Percentiles rank a stretch among this genome's conserved stretches.
Evolutionary conservation across 2,329 filamentous ascomycete genomes (phyloP).

Genomic region (Huntiella bhutanensis): DNA sequence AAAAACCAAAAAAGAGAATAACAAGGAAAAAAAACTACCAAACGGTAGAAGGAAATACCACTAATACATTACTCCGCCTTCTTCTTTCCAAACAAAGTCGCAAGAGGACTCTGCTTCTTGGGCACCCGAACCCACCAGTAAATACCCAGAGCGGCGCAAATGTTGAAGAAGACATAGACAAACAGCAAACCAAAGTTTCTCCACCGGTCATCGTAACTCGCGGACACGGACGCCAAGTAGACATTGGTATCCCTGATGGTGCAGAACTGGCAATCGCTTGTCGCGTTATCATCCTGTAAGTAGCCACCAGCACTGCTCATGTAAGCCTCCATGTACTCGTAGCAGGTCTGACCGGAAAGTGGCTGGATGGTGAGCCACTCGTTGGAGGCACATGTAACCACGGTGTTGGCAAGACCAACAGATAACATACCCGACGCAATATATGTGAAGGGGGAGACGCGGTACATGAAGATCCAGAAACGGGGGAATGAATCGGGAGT

Average conservation of each 20-base stretch:
- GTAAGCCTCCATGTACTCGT: conserved; percentile 35
- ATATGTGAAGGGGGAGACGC: conserved; percentile 67
- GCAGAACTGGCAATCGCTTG: conserved; percentile 36
- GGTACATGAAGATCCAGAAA: conserved; percentile 78
- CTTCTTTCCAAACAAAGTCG: conserved; percentile 16
- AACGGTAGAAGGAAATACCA: not conserved
- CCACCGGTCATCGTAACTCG: conserved; percentile 42
- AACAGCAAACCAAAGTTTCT: conserved; percentile 48
- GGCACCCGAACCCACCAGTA: conserved; percentile 36
- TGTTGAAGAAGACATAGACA: conserved; percentile 39
- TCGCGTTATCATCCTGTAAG: conserved; percentile 29
- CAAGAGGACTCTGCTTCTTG: conserved; percentile 18
- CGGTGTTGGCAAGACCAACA: conserved; percentile 46
- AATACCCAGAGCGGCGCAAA: conserved; percentile 32
- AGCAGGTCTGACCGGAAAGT: conserved; percentile 36
- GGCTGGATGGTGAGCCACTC: conserved; percentile 54
- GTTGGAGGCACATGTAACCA: conserved; percentile 46
- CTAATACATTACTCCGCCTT: conserved; percentile 16
- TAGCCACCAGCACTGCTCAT: conserved; percentile 31
- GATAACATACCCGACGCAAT: conserved; percentile 54
- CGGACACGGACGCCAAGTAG: conserved; percentile 28
- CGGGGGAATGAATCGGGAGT: conserved; percentile 41
- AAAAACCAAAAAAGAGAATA: conserved; percentile 1
- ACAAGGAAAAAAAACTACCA: conserved; percentile 5
- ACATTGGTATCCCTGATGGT: conserved; percentile 30